Evolutionary conservation across 108 stramenopile genomes (phyloP), one percentile per base, ranked within the genome.

Genomic region (Conticribra guillardii): DNA sequence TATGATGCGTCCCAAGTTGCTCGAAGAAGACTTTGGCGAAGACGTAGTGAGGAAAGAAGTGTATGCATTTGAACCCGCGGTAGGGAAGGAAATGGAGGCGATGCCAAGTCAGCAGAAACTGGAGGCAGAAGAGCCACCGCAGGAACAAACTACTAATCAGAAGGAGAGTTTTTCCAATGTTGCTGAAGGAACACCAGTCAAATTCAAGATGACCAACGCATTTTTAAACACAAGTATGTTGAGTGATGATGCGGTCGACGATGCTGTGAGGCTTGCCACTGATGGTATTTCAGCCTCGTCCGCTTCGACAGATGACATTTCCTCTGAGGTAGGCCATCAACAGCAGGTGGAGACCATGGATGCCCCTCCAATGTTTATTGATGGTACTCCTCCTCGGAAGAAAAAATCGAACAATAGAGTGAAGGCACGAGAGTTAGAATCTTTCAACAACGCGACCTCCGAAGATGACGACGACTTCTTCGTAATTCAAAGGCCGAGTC

Each of bases 201-300:
- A 51, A 51, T 51, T n/a, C 4, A 18, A 15, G 16, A 51, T 5
- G 23, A 49, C 21, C 47, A 44, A 14, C 64, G 33, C 29, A 53
- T 64, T 55, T 3, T 52, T 55, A 2, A 64, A 44, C n/a, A 58
- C 37, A 37, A 73, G 67, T 53, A 22, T 64, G 21, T 22, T 68
- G 41, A 65, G 48, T 63, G 79, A 80, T 44, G 67, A 60, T 53
- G 72, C 41, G 2, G 72, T 80, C 8, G 72, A 80, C 17, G 67
- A 73, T 59, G 79, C 72, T 22, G 72, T 73, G 2, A 22, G 67
- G 33, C 71, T 66, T 30, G 79, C 68, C 15, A 64, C 62, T 28
- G 79, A 80, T 41, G 47, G 33, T n/a, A 51, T 73, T 18, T 80
- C 79, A 7, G 34, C 45, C 4, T 48, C 77, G 24, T 60, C 69